These are phyloP conservation scores for Epichloe hybrida DNA, from an alignment of 2,329 filamentous ascomycete genomes.

Conservation along the genomic window DNA sequence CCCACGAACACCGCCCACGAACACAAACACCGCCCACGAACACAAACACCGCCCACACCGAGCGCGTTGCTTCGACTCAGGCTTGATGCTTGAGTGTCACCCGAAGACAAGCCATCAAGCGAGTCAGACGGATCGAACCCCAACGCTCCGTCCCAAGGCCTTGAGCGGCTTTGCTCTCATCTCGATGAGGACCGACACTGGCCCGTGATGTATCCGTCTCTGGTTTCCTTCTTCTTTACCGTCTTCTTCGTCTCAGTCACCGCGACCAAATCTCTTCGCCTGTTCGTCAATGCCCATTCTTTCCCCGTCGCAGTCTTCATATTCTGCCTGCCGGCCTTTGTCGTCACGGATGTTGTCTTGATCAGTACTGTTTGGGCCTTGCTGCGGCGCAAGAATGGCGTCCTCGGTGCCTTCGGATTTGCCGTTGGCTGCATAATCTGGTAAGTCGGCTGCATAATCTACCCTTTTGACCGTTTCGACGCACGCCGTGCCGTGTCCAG, in stretches of 20 bases:
- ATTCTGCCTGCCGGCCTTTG: conserved; percentile 19
- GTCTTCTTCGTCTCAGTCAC: conserved; percentile 16
- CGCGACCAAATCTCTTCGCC: conserved; percentile 16
- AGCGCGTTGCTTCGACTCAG: not conserved
- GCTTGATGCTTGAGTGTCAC: not conserved
- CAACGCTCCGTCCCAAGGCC: not conserved
- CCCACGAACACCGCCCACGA: too few relatives aligned
- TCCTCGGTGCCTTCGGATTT: conserved; percentile 10
- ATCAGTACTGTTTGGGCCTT: conserved; percentile 14
- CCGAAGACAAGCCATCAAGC: not conserved
- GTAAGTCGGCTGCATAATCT: conserved; percentile 10
- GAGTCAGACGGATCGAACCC: too few relatives aligned
- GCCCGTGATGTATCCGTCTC: conserved; percentile 6
- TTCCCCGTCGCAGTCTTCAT: conserved; percentile 16
- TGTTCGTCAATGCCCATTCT: conserved; percentile 14
- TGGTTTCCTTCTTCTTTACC: conserved; percentile 17
- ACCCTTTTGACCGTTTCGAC: too few relatives aligned
- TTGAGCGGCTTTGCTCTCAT: not conserved
- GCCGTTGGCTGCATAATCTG: conserved; percentile 12
- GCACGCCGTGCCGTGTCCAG: not conserved
- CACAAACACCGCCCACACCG: too few relatives aligned
- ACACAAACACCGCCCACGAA: too few relatives aligned
- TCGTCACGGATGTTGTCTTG: conserved; percentile 15
- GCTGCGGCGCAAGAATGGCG: conserved; percentile 12
- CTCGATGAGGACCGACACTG: conserved; percentile 3